These are phyloP conservation scores for Rhododendron henanense DNA, from an alignment of 148 eudicot species.

Conservation along the genomic window DNA sequence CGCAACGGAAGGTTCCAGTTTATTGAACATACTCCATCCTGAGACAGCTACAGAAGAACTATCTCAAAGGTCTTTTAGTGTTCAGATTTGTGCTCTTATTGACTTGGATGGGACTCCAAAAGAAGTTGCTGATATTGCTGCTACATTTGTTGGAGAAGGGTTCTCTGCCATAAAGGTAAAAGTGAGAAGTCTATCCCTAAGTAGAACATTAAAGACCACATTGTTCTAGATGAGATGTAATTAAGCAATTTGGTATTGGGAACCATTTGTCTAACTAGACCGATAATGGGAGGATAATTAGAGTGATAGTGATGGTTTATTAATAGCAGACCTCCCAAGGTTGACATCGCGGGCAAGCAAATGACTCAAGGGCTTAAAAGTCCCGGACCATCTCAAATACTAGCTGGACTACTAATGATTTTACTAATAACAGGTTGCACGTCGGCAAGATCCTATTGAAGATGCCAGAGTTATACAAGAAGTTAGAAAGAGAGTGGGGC, in stretches of 20 bases:
- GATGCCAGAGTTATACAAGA: slow-evolving; percentile 75
- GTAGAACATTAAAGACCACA: background rate
- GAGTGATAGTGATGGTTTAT: background rate
- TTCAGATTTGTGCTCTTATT: slow-evolving; percentile 78
- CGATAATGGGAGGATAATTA: background rate
- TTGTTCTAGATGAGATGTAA: slow-evolving; percentile 5
- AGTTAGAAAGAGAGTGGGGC: slow-evolving; percentile 71
- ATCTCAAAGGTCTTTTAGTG: slow-evolving; percentile 33
- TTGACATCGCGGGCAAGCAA: background rate
- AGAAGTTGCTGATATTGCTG: slow-evolving; percentile 68
- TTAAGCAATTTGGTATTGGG: background rate
- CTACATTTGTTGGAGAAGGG: slow-evolving; percentile 67
- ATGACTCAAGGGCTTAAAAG: background rate
- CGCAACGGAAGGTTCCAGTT: slow-evolving; percentile 45
- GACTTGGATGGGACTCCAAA: slow-evolving; percentile 72
- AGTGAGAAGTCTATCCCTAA: slow-evolving; percentile 37
- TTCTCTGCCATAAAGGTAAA: slow-evolving; percentile 77
- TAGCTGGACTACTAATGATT: background rate
- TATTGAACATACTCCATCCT: slow-evolving; percentile 55
- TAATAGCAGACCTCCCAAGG: background rate
- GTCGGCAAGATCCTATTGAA: slow-evolving; percentile 71
- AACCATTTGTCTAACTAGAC: background rate
- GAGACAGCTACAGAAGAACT: slow-evolving; percentile 19
- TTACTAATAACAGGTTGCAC: slow-evolving; percentile 61
- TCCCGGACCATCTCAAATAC: background rate